Percentiles rank a stretch among this genome's conserved stretches.
phyloP scores from a whole-genome alignment of 768 basidiomycete species.

The Ramaria rubella region DNA sequence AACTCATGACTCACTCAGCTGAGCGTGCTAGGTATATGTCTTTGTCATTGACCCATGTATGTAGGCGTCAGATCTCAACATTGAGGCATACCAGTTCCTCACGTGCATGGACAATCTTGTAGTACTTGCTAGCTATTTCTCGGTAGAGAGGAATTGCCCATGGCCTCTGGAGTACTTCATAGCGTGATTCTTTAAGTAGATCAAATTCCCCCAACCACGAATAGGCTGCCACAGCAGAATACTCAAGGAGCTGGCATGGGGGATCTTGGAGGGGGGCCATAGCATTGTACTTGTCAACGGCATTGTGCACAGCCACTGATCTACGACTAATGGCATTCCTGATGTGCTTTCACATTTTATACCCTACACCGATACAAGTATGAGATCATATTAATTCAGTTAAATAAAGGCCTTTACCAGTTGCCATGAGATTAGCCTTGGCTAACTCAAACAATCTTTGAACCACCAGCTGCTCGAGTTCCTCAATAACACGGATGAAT shows the following conservation, averaged over 20 bases:
- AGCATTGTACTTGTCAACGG: slow-evolving; percentile 28
- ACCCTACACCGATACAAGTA: slow-evolving; percentile 23
- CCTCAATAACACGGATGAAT: slow-evolving; percentile 20
- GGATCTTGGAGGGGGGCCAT: slow-evolving; percentile 17
- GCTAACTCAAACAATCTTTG: slow-evolving; percentile 25
- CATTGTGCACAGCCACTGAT: slow-evolving; percentile 26
- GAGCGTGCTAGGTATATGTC: not conserved
- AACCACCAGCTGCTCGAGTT: slow-evolving; percentile 26
- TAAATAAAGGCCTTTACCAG: no score
- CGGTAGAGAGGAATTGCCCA: slow-evolving; percentile 23
- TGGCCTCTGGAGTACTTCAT: slow-evolving; percentile 20
- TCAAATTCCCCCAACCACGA: slow-evolving; percentile 23
- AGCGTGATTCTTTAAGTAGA: slow-evolving; percentile 23
- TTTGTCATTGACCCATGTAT: slow-evolving; percentile 22
- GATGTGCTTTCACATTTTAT: slow-evolving; percentile 29
- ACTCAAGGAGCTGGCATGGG: slow-evolving; percentile 6
- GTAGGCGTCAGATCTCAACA: slow-evolving; percentile 22
- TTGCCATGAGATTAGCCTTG: slow-evolving; percentile 21
- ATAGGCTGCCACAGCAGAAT: slow-evolving; percentile 9
- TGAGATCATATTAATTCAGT: no score
- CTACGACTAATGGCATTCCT: slow-evolving; percentile 26
- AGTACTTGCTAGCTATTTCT: slow-evolving; percentile 18
- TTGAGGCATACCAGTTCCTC: slow-evolving; percentile 23
- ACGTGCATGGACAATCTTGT: slow-evolving; percentile 16
- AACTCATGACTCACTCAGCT: not conserved